A percentile compares a stretch with the other conserved stretches of the same genome.
Evolutionary conservation across 2,329 filamentous ascomycete species (phyloP).

Genomic region (Fusarium dlaminii): DNA sequence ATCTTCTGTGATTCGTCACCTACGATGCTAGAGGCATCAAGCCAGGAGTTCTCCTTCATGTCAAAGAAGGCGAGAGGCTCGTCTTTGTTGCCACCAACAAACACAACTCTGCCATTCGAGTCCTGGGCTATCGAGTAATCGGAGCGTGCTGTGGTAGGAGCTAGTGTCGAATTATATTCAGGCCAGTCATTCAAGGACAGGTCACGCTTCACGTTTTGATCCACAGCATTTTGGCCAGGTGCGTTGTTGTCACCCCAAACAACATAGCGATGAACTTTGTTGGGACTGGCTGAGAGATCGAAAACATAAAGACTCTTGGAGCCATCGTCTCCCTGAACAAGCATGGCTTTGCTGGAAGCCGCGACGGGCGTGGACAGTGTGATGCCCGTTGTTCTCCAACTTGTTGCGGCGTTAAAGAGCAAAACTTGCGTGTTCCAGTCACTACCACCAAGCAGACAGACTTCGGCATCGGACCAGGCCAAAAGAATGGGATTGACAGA

Average conservation of each 20-base stretch:
- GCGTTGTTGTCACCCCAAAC: conserved; percentile 70
- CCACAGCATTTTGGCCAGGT: conserved; percentile 57
- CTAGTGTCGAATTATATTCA: conserved; percentile 78
- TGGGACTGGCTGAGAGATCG: conserved; percentile 78
- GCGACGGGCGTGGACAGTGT: conserved; percentile 68
- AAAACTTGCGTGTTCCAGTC: conserved; percentile 71
- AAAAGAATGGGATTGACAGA: conserved; percentile 76
- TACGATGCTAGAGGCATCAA: conserved; percentile 74
- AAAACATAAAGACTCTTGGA: conserved; percentile 84
- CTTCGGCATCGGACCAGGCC: conserved; percentile 75
- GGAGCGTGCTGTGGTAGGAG: conserved; percentile 69
- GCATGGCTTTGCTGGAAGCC: conserved; percentile 64
- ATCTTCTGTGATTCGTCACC: conserved; percentile 55
- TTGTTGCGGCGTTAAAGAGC: conserved; percentile 70
- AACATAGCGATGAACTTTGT: conserved; percentile 75
- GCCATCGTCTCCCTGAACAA: conserved; percentile 77
- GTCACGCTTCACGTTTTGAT: conserved; percentile 50
- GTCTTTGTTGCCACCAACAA: conserved; percentile 77
- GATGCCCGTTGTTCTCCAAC: conserved; percentile 72
- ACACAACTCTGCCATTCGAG: conserved; percentile 73
- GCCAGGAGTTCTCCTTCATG: conserved; percentile 78
- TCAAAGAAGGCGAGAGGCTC: conserved; percentile 82
- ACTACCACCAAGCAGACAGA: conserved; percentile 78
- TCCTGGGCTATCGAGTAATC: conserved; percentile 76
- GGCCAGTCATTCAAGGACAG: conserved; percentile 76